Evolutionary conservation across 2,329 filamentous ascomycete genomes (phyloP), one percentile per base, ranked within the genome.

Genomic region (Botrytis paeoniae): DNA sequence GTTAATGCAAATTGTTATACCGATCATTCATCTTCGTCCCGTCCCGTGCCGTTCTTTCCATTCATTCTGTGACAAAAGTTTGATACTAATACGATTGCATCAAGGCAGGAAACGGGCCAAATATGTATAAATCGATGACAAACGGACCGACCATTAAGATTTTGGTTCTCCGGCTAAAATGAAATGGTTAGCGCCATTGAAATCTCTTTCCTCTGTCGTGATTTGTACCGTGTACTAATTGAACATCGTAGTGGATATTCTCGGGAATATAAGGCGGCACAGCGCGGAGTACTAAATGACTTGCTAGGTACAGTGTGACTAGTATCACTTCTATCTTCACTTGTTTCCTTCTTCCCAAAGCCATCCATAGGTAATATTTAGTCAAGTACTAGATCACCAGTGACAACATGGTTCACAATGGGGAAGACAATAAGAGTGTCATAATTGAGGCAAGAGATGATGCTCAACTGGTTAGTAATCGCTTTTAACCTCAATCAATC

Each of bases 401-500:
- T 61, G 35, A 39, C 65, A 69, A 32, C 9, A 73, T 73, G 71
- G 35, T 12, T 63, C 41, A n/a, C 16, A 37, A 43, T 29, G 65
- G 20, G 16, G 71, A 73, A 32, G 57, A 69, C n/a, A 63, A 41
- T 12, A 73, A 73, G 57, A 70, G 57, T 70, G 64, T 57, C 22
- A 35, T 45, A 20, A 60, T 73, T 22, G 71, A 73, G 57, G 71
- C 54, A 4, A 43, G 65, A 73, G 71, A 73, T 39, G 71, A 73
- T 70, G 71, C 71, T 45, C 71, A 73, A 70, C 43, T 73, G 37
- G 71, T 73, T 8, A 62, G 71, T 59, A 51, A 29, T 25, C 6
- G 29, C 9, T 35, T 43, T 54, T 32, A 25, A 25, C 29, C 22
- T 72, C 3, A 51, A 43, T 29, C 25, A n/a, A 48, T 35, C 18